Percentiles rank a stretch among this genome's conserved stretches.
Evolutionary conservation across 2,329 filamentous ascomycete species (phyloP).

Genomic region (Sclerotinia spermophila): DNA sequence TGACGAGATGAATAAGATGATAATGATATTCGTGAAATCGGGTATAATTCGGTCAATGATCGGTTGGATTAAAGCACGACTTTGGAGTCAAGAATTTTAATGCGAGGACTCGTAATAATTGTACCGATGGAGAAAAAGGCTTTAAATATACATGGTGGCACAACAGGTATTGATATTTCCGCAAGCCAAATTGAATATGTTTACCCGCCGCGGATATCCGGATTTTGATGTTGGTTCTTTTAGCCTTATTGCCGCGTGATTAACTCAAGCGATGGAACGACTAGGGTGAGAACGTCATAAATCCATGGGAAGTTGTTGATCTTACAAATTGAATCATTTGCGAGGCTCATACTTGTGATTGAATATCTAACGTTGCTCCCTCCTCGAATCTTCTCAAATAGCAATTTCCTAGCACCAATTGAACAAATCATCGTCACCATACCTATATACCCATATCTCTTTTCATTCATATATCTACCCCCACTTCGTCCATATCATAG

Average conservation of each 20-base stretch:
- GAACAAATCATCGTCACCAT: neutral
- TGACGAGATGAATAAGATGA: neutral
- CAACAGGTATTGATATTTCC: neutral
- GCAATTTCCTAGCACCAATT: neutral
- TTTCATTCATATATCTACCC: neutral
- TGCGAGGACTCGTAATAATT: neutral
- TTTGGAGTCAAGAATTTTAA: neutral
- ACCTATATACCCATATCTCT: neutral
- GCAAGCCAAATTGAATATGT: rapidly evolving
- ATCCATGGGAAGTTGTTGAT: neutral
- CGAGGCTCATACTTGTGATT: neutral
- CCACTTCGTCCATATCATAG: neutral
- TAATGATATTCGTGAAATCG: neutral
- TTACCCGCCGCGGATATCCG: neutral
- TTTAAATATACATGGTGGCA: neutral
- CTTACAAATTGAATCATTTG: neutral
- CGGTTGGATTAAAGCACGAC: neutral
- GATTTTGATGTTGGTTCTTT: neutral
- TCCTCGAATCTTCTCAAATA: neutral
- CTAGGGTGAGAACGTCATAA: neutral
- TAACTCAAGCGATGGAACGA: neutral
- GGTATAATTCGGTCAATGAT: neutral
- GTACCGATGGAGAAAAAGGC: neutral
- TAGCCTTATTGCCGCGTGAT: neutral
- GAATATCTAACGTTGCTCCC: too few species aligned